phyloP scores from a whole-genome alignment of 805 yeast genomes.

The Cyberlindnera euphorbiiphila region DNA sequence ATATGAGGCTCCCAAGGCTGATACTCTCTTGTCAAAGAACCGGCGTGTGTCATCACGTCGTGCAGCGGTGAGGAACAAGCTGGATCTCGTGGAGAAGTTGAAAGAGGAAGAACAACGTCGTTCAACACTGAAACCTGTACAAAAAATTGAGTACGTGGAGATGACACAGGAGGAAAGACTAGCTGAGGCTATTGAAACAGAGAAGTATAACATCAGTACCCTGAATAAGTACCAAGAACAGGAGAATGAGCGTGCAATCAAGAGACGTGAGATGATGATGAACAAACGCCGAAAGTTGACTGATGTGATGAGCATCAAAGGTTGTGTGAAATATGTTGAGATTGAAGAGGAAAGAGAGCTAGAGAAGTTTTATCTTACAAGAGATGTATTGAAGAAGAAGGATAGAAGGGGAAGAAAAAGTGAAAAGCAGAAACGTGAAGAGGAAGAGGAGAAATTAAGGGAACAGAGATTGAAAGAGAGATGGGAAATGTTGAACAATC shows the following conservation, averaged over 20 bases:
- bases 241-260: constrained; percentile 75
- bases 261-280: constrained; percentile 67
- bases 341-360: constrained; percentile 62
- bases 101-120: constrained; percentile 63
- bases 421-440: constrained; percentile 39
- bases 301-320: constrained; percentile 52
- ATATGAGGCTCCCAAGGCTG: constrained; percentile 41
- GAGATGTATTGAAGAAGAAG: constrained; percentile 39
- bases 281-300: constrained; percentile 60
- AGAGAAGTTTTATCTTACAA: constrained; percentile 36
- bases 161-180: constrained; percentile 41
- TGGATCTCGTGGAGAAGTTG: constrained; percentile 70
- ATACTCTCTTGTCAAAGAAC: constrained; percentile 44
- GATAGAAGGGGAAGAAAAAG: constrained; percentile 41
- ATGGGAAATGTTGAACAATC: constrained; percentile 21
- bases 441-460: constrained; percentile 30
- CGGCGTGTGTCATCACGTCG: constrained; percentile 75
- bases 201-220: constrained; percentile 67
- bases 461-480: constrained; percentile 28
- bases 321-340: constrained; percentile 47
- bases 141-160: constrained; percentile 39
- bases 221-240: constrained; percentile 77
- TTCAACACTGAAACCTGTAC: constrained; percentile 39
- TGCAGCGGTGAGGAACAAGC: constrained; percentile 72
- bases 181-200: constrained; percentile 86